Conservation (phyloP, 345 rosid genomes). For the Excoecaria agallocha region DNA sequence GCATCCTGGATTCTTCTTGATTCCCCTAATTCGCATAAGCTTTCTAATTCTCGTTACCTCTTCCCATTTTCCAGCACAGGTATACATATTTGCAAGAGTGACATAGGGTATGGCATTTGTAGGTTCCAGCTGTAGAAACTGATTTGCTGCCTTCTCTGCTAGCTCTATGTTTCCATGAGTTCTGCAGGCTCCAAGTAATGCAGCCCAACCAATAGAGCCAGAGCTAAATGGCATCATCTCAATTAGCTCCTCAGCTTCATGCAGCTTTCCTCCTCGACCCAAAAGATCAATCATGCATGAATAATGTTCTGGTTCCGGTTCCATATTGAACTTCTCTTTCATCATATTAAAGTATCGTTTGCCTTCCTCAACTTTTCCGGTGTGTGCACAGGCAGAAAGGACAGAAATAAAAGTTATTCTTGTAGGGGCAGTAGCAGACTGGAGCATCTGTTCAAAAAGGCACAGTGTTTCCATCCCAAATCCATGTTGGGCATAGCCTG, state of each 20-base stretch:
- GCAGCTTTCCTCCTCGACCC: slow-evolving; percentile 75
- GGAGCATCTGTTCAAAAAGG: slow-evolving; percentile 67
- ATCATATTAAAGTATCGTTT: slow-evolving; percentile 58
- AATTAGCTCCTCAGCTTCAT: slow-evolving; percentile 71
- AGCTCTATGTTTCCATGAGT: slow-evolving; percentile 61
- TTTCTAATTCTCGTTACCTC: slow-evolving; percentile 53
- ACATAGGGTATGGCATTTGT: slow-evolving; percentile 77
- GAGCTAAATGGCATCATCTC: slow-evolving; percentile 72
- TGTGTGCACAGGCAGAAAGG: slow-evolving; percentile 85
- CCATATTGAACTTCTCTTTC: slow-evolving; percentile 59
- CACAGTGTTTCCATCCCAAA: slow-evolving; percentile 48
- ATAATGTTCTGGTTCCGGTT: slow-evolving; percentile 86
- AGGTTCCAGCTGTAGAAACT: slow-evolving; percentile 62
- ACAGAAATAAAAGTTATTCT: slow-evolving; percentile 75
- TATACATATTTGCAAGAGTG: slow-evolving; percentile 76
- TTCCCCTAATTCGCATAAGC: slow-evolving; percentile 71
- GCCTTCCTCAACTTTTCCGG: slow-evolving; percentile 69
- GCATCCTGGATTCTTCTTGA: slow-evolving; percentile 84
- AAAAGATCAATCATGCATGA: slow-evolving; percentile 87
- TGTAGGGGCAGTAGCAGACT: slow-evolving; percentile 49
- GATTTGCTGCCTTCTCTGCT: slow-evolving; percentile 68
- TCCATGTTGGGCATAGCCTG: slow-evolving; percentile 82
- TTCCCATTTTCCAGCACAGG: slow-evolving; percentile 67
- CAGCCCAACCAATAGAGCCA: slow-evolving; percentile 66
- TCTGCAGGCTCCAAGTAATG: slow-evolving; percentile 80